Evolutionary conservation across 1,139 yeast genomes (phyloP).

Genomic region (Eremothecium coryli): DNA sequence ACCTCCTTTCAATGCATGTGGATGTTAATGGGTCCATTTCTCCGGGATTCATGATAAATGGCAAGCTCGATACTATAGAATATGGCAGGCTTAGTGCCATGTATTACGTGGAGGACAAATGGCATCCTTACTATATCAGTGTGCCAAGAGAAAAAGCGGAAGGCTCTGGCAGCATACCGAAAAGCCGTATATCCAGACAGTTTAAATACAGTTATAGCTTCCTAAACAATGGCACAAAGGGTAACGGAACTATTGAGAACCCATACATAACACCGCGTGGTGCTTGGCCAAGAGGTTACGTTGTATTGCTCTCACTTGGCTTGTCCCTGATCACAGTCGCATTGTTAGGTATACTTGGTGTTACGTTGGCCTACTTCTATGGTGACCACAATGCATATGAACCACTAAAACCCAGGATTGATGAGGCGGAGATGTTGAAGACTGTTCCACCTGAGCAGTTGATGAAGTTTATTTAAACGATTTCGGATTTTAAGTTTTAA

Average conservation of each 20-base stretch:
- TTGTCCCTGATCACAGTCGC: conserved; percentile 76
- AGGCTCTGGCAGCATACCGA: conserved; percentile 10
- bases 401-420: conserved; percentile 37
- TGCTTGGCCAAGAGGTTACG: conserved; percentile 51
- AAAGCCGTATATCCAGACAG: conserved; percentile 29
- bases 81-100: conserved; percentile 64
- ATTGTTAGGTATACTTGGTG: conserved; percentile 55
- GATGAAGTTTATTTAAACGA: conserved; percentile 35
- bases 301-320: conserved; percentile 81
- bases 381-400: conserved; percentile 28
- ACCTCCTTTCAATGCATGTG: too few relatives aligned
- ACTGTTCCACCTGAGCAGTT: conserved; percentile 54
- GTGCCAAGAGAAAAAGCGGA: conserved; percentile 21
- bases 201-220: too few relatives aligned
- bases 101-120: conserved; percentile 53
- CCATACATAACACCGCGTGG: too few relatives aligned
- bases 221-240: too few relatives aligned
- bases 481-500: too few relatives aligned
- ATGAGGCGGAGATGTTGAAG: conserved; percentile 52
- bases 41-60: too few relatives aligned
- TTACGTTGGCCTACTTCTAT: conserved; percentile 40
- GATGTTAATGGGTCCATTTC: too few relatives aligned
- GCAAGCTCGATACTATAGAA: conserved; percentile 41
- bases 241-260: too few relatives aligned
- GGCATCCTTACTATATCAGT: conserved; percentile 60